Percentiles rank a stretch among this genome's conserved stretches.
phyloP scores from a whole-genome alignment of 2,329 filamentous ascomycete genomes.

The Chaetomiaceae sp. region DNA sequence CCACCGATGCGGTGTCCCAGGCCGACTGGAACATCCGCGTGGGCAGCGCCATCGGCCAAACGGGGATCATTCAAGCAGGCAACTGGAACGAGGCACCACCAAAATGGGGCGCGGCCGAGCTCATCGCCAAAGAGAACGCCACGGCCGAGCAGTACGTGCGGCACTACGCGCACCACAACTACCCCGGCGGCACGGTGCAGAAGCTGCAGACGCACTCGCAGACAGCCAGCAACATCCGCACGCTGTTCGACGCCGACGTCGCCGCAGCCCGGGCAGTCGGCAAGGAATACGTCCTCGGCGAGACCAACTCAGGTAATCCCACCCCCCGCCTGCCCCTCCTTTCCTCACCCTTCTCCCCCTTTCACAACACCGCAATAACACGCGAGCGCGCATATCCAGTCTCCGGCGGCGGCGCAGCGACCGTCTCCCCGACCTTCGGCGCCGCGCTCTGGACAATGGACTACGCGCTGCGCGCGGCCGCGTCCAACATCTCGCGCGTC shows the following conservation, averaged over 20 bases:
- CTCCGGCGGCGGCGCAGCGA: constrained; percentile 34
- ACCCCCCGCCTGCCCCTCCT: no score
- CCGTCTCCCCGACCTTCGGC: constrained; percentile 41
- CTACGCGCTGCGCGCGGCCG: constrained; percentile 34
- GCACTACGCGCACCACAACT: constrained; percentile 43
- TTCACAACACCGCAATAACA: no score
- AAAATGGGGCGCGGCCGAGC: constrained; percentile 34
- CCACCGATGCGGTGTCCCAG: constrained; percentile 34
- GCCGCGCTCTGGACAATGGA: constrained; percentile 47
- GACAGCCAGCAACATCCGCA: constrained; percentile 34
- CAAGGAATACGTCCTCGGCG: constrained; percentile 43
- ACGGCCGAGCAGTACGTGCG: constrained; percentile 35
- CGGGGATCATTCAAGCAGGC: constrained; percentile 35
- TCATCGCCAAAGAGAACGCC: constrained; percentile 33
- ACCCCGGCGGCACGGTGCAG: constrained; percentile 38
- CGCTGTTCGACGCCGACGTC: constrained; percentile 36
- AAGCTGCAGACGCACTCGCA: constrained; percentile 40
- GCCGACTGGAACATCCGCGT: constrained; percentile 34
- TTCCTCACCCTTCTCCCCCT: background rate
- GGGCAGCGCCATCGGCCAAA: constrained; percentile 30
- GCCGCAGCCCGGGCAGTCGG: constrained; percentile 31
- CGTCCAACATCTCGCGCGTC: constrained; percentile 33
- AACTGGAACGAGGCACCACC: constrained; percentile 35
- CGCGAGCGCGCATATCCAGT: no score
- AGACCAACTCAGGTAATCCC: constrained; percentile 42